Evolutionary conservation across 768 basidiomycete genomes (phyloP), one percentile per base, ranked within the genome.

Genomic region (Phaeolepiota aurea): DNA sequence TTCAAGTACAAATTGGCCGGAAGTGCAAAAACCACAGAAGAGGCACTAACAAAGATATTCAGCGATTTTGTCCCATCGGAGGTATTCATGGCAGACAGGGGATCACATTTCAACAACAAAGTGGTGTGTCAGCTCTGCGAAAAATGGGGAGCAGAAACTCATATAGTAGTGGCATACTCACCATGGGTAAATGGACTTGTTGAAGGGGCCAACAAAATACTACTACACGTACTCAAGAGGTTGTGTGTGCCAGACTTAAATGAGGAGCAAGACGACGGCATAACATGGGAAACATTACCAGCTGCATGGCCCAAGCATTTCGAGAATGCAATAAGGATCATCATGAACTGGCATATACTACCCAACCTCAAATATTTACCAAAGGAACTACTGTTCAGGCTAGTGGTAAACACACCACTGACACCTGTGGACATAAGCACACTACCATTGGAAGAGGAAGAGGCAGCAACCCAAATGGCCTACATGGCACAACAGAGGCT

Each of bases 141-240:
- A 2, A 16, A 36, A 11, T 18, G 44, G 4, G 44, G 52, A 0
- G 50, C 49, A 1, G 32, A 52, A 20, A 44, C 49, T 3, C 44
- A 56, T 5, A 44, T 58, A 0, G 44, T 49, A 0, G 28, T 62
- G 10, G 59, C 59, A 1, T 69, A 69, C 38, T 51, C 63, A 5
- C 66, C 65, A 2, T 70, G 66, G 68, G 45, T 66, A 9, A 68
- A 68, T 36, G 58, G 65, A 18, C 34, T 36, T 16, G 12, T 36
- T 10, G 16, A 36, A 36, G 34, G 34, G 12, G 20, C 34, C 11
- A 69, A 70, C 45, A 50, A 48, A 5, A 28, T 56, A 0, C 45
- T 69, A 0, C 45, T 68, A 0, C 35, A 49, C 4, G 9, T 46
- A 0, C 44, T 69, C 1, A 48, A 49, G 14, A 32, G 54, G 0